These are phyloP conservation scores for Quercus rubra DNA, from an alignment of 306 rosid species.

Conservation along the genomic window DNA sequence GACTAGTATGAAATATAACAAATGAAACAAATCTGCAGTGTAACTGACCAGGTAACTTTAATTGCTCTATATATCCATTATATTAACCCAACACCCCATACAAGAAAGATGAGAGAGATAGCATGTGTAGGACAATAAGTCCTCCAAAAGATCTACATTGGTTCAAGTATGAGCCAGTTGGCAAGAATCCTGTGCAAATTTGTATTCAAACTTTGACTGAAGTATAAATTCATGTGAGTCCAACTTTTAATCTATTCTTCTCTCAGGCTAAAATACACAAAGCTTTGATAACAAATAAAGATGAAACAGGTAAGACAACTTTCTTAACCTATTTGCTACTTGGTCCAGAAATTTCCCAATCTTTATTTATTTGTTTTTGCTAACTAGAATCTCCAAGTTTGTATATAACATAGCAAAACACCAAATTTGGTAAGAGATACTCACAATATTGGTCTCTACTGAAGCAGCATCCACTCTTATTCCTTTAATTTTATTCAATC, in stretches of 20 bases:
- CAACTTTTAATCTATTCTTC: too few relatives aligned
- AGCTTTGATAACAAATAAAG: too few relatives aligned
- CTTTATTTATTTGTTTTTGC: neutral
- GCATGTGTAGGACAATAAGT: neutral
- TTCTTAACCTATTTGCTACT: too few relatives aligned
- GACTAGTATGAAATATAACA: too few relatives aligned
- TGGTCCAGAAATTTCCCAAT: too few relatives aligned
- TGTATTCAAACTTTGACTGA: too few relatives aligned
- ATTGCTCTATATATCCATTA: neutral
- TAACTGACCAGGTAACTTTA: neutral
- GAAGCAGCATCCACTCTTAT: slow-evolving; percentile 43
- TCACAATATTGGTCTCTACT: slow-evolving; percentile 82
- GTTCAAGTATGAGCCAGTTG: too few relatives aligned
- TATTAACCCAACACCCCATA: neutral
- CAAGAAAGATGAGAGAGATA: neutral
- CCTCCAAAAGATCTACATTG: neutral
- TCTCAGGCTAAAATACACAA: too few relatives aligned
- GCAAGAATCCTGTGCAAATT: too few relatives aligned
- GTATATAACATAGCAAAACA: neutral
- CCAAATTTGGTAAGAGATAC: slow-evolving; percentile 22
- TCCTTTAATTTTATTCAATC: slow-evolving; percentile 56
- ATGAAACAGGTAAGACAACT: too few relatives aligned
- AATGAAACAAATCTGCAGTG: neutral
- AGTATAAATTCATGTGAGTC: too few relatives aligned
- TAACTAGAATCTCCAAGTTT: neutral